These are phyloP conservation scores for Blastobotrys capitulatus DNA, from an alignment of 1,139 yeast genomes.

Conservation along the genomic window DNA sequence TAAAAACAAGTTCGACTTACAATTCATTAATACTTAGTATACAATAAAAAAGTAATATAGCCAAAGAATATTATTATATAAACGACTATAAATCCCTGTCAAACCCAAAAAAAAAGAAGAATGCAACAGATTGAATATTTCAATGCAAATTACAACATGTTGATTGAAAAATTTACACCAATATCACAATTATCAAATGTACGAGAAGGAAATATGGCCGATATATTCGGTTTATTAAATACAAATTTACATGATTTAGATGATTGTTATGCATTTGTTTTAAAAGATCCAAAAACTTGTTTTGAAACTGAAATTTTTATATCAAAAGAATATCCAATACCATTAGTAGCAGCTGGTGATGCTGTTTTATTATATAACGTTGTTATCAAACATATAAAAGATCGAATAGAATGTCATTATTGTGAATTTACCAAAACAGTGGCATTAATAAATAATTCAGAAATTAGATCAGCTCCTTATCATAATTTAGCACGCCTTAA, in stretches of 20 bases:
- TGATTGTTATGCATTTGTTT: constrained; percentile 7
- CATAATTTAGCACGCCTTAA: neutral
- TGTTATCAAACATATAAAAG: neutral
- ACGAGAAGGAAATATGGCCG: constrained; percentile 4
- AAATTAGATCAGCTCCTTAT: constrained; percentile 1
- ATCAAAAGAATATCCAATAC: constrained; percentile 1
- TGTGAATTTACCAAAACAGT: constrained; percentile 5
- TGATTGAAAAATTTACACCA: neutral
- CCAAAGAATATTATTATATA: neutral
- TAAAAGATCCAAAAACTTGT: constrained; percentile 1
- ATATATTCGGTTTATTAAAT: constrained; percentile 6
- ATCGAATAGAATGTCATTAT: neutral
- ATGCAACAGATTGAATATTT: neutral
- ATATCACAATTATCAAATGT: neutral
- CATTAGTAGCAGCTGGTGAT: constrained; percentile 4
- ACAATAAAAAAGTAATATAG: too few relatives aligned
- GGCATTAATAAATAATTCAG: constrained; percentile 1
- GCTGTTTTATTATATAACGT: constrained; percentile 9
- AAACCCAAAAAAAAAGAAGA: neutral
- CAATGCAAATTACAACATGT: neutral
- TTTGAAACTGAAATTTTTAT: constrained; percentile 6
- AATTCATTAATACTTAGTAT: too few relatives aligned
- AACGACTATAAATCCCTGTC: neutral
- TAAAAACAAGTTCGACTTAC: too few relatives aligned
- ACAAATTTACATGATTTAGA: constrained; percentile 8